These are phyloP conservation scores for Taphrina pruni DNA, from an alignment of 1,139 yeast species.

Conservation along the genomic window DNA sequence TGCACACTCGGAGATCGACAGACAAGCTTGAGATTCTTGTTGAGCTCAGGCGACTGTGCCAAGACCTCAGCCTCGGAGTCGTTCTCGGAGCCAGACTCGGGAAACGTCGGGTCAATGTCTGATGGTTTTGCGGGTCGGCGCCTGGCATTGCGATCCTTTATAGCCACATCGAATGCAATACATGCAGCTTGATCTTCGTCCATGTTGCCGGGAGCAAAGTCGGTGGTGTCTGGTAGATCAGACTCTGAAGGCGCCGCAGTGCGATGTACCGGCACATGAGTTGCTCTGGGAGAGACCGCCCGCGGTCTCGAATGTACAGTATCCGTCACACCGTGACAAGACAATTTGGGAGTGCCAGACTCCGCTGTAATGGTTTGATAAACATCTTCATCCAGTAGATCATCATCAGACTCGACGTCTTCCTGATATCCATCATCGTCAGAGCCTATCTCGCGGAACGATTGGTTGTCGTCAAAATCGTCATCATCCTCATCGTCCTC, in stretches of 20 bases:
- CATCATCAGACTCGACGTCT: constrained; percentile 34
- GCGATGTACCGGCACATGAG: constrained; percentile 27
- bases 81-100: constrained; percentile 39
- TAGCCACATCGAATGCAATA: constrained; percentile 39
- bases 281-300: background rate
- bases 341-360: constrained; percentile 14
- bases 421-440: constrained; percentile 27
- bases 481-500: constrained; percentile 24
- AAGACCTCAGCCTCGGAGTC: constrained; percentile 15
- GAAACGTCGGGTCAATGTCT: constrained; percentile 43
- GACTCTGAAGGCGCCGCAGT: constrained; percentile 41
- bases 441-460: constrained; percentile 20
- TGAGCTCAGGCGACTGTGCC: background rate
- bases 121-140: constrained; percentile 39
- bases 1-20: constrained; percentile 12
- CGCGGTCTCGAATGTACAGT: background rate
- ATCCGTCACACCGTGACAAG: background rate
- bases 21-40: background rate
- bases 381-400: constrained; percentile 17
- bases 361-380: constrained; percentile 4
- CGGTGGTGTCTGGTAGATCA: constrained; percentile 41
- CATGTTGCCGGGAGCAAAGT: constrained; percentile 41
- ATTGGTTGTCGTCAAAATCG: constrained; percentile 9
- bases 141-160: constrained; percentile 29
- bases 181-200: constrained; percentile 44